These are phyloP conservation scores for Naganishia vishniacii DNA, from an alignment of 768 basidiomycete species.

Conservation along the genomic window DNA sequence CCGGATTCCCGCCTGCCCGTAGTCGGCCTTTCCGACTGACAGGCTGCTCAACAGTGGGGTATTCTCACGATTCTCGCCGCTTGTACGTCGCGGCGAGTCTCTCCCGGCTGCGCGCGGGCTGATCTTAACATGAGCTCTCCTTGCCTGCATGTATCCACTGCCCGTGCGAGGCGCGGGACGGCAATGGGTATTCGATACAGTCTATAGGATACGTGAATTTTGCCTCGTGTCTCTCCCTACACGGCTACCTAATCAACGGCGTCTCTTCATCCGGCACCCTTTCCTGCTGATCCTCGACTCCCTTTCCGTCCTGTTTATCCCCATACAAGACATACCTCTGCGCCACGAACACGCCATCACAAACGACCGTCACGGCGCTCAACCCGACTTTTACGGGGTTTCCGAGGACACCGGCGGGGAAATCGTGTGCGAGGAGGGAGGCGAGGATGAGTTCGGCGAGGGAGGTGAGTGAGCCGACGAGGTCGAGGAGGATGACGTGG, in stretches of 20 bases:
- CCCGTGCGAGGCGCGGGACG: too few species aligned
- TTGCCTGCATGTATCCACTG: too few species aligned
- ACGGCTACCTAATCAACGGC: background rate
- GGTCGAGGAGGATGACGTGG: conserved; percentile 39
- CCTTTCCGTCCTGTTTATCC: background rate
- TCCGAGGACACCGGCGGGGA: conserved; percentile 39
- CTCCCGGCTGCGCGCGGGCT: too few species aligned
- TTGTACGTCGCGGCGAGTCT: too few species aligned
- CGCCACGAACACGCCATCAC: conserved; percentile 32
- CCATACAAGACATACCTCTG: conserved; percentile 24
- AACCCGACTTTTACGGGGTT: conserved; percentile 44
- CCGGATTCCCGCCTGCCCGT: too few species aligned
- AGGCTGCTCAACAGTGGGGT: too few species aligned
- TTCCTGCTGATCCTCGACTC: background rate
- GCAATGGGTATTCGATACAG: too few species aligned
- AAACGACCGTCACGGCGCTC: conserved; percentile 34
- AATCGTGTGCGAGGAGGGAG: conserved; percentile 38
- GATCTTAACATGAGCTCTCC: too few species aligned
- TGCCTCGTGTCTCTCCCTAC: too few species aligned
- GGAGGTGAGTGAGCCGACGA: conserved; percentile 45
- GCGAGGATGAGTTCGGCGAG: conserved; percentile 43
- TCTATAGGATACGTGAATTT: too few species aligned
- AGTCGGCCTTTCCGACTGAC: too few species aligned
- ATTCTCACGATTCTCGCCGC: too few species aligned
- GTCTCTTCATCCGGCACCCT: conserved; percentile 18